Percentiles rank a stretch among this genome's conserved stretches.
These are phyloP conservation scores for Neohortaea acidophila DNA, from an alignment of 495 filamentous ascomycete species.

Conservation along the genomic window DNA sequence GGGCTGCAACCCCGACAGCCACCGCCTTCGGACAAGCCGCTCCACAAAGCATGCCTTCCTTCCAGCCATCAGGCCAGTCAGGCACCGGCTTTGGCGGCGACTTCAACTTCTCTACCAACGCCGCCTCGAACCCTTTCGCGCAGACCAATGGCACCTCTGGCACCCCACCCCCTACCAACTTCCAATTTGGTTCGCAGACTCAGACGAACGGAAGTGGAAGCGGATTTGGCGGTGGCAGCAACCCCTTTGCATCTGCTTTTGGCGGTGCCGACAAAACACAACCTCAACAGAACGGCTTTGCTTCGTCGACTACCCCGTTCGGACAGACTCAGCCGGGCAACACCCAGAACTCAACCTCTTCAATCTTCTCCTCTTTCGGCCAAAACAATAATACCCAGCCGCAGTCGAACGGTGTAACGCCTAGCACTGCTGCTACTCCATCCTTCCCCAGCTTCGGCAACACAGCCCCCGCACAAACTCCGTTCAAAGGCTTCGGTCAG, in stretches of 20 bases:
- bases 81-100: conserved; percentile 4
- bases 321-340: conserved; percentile 1
- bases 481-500: conserved; percentile 5
- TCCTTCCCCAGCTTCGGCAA: conserved; percentile 15
- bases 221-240: neutral
- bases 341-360: neutral
- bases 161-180: conserved; percentile 1
- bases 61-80: conserved; percentile 4
- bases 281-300: conserved; percentile 14
- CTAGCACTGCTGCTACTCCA: neutral
- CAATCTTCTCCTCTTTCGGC: neutral
- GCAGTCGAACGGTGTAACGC: conserved; percentile 5
- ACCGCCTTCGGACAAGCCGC: neutral
- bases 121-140: neutral
- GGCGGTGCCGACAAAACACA: conserved; percentile 5
- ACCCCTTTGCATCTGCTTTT: conserved; percentile 3
- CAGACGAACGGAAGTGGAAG: conserved; percentile 3
- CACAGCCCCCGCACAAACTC: neutral
- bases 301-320: conserved; percentile 1
- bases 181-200: neutral
- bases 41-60: conserved; percentile 11
- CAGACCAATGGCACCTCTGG: conserved; percentile 5
- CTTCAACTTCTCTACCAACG: conserved; percentile 15
- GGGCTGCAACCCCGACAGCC: conserved; percentile 7
- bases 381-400: conserved; percentile 4